Conservation (phyloP, 768 basidiomycete genomes). For the Termitomyces sp. region DNA sequence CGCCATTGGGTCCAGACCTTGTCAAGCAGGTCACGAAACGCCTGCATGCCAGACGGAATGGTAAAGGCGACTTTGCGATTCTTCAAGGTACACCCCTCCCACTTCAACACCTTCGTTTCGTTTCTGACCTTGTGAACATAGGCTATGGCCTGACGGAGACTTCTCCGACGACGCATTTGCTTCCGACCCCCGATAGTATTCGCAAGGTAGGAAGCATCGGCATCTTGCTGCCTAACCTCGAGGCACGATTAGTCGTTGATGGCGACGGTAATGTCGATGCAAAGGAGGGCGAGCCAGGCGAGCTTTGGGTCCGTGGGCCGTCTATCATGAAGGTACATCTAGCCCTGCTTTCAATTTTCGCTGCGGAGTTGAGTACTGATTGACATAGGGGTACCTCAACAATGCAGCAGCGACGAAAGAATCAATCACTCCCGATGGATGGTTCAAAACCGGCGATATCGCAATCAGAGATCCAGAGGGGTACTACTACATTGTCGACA, state of each 20-base stretch:
- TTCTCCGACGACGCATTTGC: slow-evolving; percentile 63
- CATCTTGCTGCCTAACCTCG: slow-evolving; percentile 66
- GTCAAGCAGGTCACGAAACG: slow-evolving; percentile 43
- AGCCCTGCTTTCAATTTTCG: background rate
- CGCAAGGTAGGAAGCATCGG: slow-evolving; percentile 67
- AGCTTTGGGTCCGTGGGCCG: slow-evolving; percentile 80
- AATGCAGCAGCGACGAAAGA: slow-evolving; percentile 67
- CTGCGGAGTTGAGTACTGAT: background rate
- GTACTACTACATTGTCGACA: slow-evolving; percentile 70
- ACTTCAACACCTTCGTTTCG: too few relatives aligned
- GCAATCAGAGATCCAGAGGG: slow-evolving; percentile 67
- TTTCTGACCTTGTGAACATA: slow-evolving; percentile 15
- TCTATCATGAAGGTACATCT: slow-evolving; percentile 68
- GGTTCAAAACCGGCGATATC: slow-evolving; percentile 91
- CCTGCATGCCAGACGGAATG: slow-evolving; percentile 31
- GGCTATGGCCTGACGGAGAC: slow-evolving; percentile 85
- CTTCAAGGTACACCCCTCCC: slow-evolving; percentile 41
- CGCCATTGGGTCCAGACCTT: slow-evolving; percentile 69
- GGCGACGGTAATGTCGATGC: slow-evolving; percentile 53
- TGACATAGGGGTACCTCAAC: slow-evolving; percentile 64
- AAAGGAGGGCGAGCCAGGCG: slow-evolving; percentile 58
- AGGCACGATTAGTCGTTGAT: slow-evolving; percentile 67
- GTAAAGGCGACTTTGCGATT: slow-evolving; percentile 37
- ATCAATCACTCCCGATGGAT: slow-evolving; percentile 67
- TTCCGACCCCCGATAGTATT: slow-evolving; percentile 37